These are phyloP conservation scores for Filobasidium uniguttulatum DNA, from an alignment of 1,284 basidiomycete species.

Conservation along the genomic window DNA sequence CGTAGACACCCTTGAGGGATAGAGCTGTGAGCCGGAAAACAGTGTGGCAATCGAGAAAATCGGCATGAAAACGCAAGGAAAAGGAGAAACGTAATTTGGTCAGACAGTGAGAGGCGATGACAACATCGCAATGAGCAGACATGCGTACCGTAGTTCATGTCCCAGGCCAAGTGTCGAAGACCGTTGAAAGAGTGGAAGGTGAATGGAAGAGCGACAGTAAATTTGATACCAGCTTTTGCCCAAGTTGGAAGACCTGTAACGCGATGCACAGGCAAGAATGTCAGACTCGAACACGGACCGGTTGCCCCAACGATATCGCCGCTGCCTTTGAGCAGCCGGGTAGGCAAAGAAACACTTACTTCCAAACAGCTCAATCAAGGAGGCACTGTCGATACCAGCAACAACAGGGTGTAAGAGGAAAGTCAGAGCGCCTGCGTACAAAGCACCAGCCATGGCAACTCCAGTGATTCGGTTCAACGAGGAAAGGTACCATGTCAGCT, in stretches of 20 bases:
- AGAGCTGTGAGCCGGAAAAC: slow-evolving; percentile 45
- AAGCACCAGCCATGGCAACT: slow-evolving; percentile 62
- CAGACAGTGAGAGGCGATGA: background rate
- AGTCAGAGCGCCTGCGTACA: slow-evolving; percentile 77
- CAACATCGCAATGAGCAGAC: background rate
- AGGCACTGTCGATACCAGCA: slow-evolving; percentile 50
- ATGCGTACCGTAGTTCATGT: slow-evolving; percentile 69
- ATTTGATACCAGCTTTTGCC: slow-evolving; percentile 61
- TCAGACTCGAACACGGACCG: no score
- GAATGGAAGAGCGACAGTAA: slow-evolving; percentile 65
- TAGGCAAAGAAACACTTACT: slow-evolving; percentile 20
- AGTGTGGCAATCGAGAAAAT: background rate
- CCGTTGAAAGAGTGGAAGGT: slow-evolving; percentile 87
- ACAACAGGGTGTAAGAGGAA: slow-evolving; percentile 71
- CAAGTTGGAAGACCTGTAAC: slow-evolving; percentile 47
- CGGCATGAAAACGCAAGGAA: slow-evolving; percentile 1
- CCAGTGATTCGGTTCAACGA: slow-evolving; percentile 80
- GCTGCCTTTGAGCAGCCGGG: no score
- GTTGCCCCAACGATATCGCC: no score
- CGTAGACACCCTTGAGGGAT: slow-evolving; percentile 62
- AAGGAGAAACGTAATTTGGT: slow-evolving; percentile 13
- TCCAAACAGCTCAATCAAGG: slow-evolving; percentile 59
- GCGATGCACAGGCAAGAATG: slow-evolving; percentile 13
- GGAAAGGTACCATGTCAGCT: slow-evolving; percentile 65
- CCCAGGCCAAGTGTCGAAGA: slow-evolving; percentile 82